Conservation (phyloP, 2,329 filamentous ascomycete species). For the Calonectria honghensis region DNA sequence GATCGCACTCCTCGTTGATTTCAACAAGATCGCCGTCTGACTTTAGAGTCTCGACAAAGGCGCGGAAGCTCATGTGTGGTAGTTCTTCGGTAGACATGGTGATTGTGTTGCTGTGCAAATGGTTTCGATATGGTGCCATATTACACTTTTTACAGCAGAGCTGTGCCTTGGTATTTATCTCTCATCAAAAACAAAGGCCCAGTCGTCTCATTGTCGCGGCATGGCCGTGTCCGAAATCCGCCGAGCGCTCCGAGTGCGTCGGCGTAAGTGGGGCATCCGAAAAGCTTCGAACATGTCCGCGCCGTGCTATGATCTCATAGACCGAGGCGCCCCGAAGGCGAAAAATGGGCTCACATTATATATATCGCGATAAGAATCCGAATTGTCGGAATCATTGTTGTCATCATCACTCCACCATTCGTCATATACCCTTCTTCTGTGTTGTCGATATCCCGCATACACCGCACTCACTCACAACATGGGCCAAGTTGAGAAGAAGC, state of each 20-base stretch:
- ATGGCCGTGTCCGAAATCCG: slow-evolving; percentile 29
- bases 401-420: neutral
- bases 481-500: slow-evolving; percentile 52
- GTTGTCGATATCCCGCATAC: neutral
- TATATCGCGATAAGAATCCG: neutral
- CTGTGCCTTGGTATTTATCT: slow-evolving; percentile 10
- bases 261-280: slow-evolving; percentile 22
- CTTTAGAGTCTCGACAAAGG: slow-evolving; percentile 42
- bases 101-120: neutral
- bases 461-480: slow-evolving; percentile 55
- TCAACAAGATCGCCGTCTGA: slow-evolving; percentile 66
- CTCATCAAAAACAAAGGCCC: neutral
- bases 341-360: slow-evolving; percentile 18
- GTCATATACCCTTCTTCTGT: neutral
- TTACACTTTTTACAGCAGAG: neutral
- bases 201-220: neutral
- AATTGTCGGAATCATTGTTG: neutral
- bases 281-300: slow-evolving; percentile 1
- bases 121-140: neutral
- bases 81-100: slow-evolving; percentile 42
- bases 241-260: slow-evolving; percentile 37
- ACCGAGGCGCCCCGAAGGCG: slow-evolving; percentile 13
- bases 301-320: neutral
- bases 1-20: slow-evolving; percentile 65
- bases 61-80: slow-evolving; percentile 53